phyloP scores from a whole-genome alignment of 352 stramenopile genomes.

The Phytopythium sindhum region DNA sequence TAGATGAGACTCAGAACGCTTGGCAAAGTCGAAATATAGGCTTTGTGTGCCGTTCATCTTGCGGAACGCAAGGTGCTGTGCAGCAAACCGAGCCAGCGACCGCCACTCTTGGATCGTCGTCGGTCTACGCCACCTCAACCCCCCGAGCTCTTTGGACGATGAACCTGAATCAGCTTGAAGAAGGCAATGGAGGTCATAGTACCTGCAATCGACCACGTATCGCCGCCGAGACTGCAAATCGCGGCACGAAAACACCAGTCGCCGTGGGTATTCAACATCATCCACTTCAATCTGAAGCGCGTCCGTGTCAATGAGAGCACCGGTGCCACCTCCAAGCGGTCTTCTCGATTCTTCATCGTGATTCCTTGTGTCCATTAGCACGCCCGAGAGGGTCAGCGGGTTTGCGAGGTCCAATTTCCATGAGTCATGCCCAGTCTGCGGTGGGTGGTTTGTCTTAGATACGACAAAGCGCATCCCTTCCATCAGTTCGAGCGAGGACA shows the following conservation, averaged over 20 bases:
- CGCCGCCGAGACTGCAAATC: constrained; percentile 41
- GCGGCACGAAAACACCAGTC: constrained; percentile 50
- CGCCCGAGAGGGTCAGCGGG: neutral
- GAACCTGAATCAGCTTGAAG: neutral
- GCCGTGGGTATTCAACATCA: constrained; percentile 25
- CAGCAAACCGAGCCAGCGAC: constrained; percentile 14
- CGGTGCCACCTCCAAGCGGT: constrained; percentile 11
- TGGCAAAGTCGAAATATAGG: constrained; percentile 8
- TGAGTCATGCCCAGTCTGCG: neutral
- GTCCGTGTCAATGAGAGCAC: constrained; percentile 19
- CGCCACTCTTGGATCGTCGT: constrained; percentile 26
- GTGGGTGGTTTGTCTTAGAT: neutral
- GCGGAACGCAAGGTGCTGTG: constrained; percentile 27
- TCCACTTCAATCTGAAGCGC: constrained; percentile 46
- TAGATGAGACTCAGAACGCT: neutral
- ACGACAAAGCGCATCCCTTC: neutral
- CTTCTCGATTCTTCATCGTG: neutral
- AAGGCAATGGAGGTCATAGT: constrained; percentile 20
- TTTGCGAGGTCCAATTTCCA: neutral
- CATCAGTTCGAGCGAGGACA: neutral
- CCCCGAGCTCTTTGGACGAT: neutral
- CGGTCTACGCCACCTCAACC: constrained; percentile 1
- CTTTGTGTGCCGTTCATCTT: constrained; percentile 25
- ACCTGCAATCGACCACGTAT: constrained; percentile 48
- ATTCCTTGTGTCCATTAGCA: neutral